phyloP scores from a whole-genome alignment of 257 asterid genomes.

The Solanum acaule region DNA sequence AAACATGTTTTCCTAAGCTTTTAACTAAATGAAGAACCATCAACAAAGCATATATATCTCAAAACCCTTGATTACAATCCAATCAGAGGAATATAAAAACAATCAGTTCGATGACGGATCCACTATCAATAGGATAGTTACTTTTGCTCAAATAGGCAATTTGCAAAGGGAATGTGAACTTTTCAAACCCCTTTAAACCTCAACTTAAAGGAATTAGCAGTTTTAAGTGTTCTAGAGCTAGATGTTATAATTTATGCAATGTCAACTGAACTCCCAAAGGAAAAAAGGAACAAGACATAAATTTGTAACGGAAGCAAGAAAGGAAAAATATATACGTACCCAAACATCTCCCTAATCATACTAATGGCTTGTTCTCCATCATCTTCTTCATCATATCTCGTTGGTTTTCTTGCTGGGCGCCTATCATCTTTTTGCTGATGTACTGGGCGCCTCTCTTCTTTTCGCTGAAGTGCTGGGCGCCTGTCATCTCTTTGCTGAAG shows the following conservation, averaged over 20 bases:
- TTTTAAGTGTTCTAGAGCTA: not conserved
- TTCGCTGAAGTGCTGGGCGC: not conserved
- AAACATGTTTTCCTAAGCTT: not conserved
- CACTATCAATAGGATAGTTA: not conserved
- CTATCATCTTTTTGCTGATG: not conserved
- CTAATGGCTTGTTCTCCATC: conserved; percentile 28
- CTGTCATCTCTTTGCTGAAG: not conserved
- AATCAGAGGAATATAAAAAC: not conserved
- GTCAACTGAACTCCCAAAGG: not conserved
- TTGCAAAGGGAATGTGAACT: not conserved
- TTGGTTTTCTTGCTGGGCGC: conserved; percentile 47
- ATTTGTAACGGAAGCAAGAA: not conserved
- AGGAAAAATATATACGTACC: conserved; percentile 25
- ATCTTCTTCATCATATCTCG: conserved; percentile 38
- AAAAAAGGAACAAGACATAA: not conserved
- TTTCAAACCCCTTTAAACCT: not conserved
- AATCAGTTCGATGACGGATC: not conserved
- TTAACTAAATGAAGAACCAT: not conserved
- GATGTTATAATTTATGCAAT: not conserved
- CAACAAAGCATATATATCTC: not conserved
- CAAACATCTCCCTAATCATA: conserved; percentile 60
- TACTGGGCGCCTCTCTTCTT: not conserved
- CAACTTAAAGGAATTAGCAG: not conserved
- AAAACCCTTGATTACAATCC: not conserved
- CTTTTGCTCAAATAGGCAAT: not conserved